A percentile compares a stretch with the other conserved stretches of the same genome.
These are phyloP conservation scores for Candida hispaniensis DNA, from an alignment of 805 yeast species.

Conservation along the genomic window DNA sequence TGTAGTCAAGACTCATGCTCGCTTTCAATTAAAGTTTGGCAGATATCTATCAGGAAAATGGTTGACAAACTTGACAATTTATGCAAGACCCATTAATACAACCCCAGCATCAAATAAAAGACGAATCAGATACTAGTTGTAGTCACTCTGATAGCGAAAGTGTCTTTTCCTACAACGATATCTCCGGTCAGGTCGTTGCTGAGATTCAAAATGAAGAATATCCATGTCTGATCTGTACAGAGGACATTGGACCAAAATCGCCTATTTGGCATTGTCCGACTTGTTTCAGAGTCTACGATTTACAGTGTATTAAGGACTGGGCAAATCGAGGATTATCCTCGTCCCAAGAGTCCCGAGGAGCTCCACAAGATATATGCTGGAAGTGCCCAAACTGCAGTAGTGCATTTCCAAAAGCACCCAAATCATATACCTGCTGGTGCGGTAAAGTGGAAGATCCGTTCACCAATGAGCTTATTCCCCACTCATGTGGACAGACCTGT, in stretches of 20 bases:
- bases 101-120: too few species aligned
- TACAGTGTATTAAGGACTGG: conserved; percentile 82
- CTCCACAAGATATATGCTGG: conserved; percentile 61
- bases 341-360: conserved; percentile 3
- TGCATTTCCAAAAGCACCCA: conserved; percentile 37
- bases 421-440: conserved; percentile 75
- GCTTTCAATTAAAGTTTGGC: too few species aligned
- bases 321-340: conserved; percentile 46
- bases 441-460: conserved; percentile 61
- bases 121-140: too few species aligned
- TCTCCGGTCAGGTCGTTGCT: conserved; percentile 10
- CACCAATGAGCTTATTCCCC: conserved; percentile 47
- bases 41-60: too few species aligned
- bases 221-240: conserved; percentile 79
- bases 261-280: conserved; percentile 66
- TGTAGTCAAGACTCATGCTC: too few species aligned
- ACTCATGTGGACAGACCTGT: conserved; percentile 85
- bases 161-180: conserved; percentile 6
- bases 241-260: conserved; percentile 57
- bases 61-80: too few species aligned
- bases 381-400: conserved; percentile 78
- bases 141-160: background rate
- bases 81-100: too few species aligned
- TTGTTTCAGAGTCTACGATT: conserved; percentile 77
- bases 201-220: conserved; percentile 64